Evolutionary conservation across 257 asterid genomes (phyloP).

Genomic region (Verbena officinalis): DNA sequence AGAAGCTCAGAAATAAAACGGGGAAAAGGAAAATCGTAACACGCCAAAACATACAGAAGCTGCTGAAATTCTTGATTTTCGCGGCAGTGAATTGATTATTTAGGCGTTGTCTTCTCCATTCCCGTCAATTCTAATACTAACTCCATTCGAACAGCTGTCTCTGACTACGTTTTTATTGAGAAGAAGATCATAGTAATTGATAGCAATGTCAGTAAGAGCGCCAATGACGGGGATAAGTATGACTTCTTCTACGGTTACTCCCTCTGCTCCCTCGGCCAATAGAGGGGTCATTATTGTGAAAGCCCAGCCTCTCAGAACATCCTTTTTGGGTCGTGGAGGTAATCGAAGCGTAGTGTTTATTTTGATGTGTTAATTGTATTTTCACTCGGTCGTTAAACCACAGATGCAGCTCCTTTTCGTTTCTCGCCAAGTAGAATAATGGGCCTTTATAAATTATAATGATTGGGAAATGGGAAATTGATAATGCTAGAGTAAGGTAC

Average conservation of each 20-base stretch:
- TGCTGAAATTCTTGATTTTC: conserved; percentile 16
- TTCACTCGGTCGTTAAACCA: conserved; percentile 17
- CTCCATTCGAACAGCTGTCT: not conserved
- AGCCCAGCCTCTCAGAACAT: conserved; percentile 45
- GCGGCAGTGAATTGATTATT: conserved; percentile 26
- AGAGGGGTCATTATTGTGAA: conserved; percentile 39
- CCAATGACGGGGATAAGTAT: conserved; percentile 56
- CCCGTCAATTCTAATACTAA: not conserved
- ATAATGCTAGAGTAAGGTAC: conserved; percentile 19
- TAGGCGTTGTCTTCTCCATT: conserved; percentile 13
- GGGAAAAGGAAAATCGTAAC: not conserved
- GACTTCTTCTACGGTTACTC: conserved; percentile 49
- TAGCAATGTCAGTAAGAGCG: conserved; percentile 63
- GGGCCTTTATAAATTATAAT: conserved; percentile 18
- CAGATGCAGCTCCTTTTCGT: conserved; percentile 18
- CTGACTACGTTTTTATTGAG: not conserved
- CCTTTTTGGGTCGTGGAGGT: conserved; percentile 83
- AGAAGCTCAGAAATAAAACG: not conserved
- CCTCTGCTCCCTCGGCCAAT: conserved; percentile 54
- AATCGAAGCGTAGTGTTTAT: too few relatives aligned
- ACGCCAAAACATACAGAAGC: conserved; percentile 1
- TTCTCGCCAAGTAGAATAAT: not conserved
- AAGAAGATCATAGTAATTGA: conserved; percentile 1
- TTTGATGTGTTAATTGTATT: too few relatives aligned
- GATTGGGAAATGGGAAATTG: conserved; percentile 16